Evolutionary conservation across 208 protist genomes (phyloP), one percentile per base, ranked within the genome.

Genomic region (Eutreptiella sp.): DNA sequence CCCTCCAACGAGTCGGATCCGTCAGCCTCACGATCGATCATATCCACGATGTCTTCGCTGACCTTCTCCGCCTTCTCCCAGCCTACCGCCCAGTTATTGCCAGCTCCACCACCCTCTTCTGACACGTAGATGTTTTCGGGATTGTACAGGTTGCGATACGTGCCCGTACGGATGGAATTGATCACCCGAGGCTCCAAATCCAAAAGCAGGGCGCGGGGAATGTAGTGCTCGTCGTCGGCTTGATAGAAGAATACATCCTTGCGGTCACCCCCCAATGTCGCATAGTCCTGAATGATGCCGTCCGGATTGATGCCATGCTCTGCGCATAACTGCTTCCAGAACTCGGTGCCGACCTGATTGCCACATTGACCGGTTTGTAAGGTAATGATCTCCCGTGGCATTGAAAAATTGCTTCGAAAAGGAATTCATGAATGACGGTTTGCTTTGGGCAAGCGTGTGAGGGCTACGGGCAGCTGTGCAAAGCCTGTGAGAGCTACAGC

Each of bases 241-340:
- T 99, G 95, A 71, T 99, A 99, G 76, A 99, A 99, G 67, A 99
- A 99, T 7, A 99, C 97, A 72, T 99, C 97, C 68, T 99, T 99
- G 45, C 98, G 75, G 62, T 99, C 97, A 11, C 66, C 16, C 27
- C 84, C 85, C 53, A 75, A 72, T 23, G 88, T 85, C 31, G 90
- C 93, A 78, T 83, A 94, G 23, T 89, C 84, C 80, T 97, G 87
- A 21, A 97, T 79, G 43, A 88, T 89, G 52, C 95, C 93, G 50
- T 94, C 81, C 7, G 84, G 72, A 27, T 75, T 73, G 45, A 99
- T 99, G 59, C 96, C 97, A 72, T 99, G 98, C 78, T 99, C 97
- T 1, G 79, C 68, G 71, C 93, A 99, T 7, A 99, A 76, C 63
- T 91, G 84, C 50, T 97, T 94, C 97, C 97, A 99, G 79, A 99